Evolutionary conservation across 192 early-diverging fungal species (phyloP).

Genomic region (Backusella australiensis): DNA sequence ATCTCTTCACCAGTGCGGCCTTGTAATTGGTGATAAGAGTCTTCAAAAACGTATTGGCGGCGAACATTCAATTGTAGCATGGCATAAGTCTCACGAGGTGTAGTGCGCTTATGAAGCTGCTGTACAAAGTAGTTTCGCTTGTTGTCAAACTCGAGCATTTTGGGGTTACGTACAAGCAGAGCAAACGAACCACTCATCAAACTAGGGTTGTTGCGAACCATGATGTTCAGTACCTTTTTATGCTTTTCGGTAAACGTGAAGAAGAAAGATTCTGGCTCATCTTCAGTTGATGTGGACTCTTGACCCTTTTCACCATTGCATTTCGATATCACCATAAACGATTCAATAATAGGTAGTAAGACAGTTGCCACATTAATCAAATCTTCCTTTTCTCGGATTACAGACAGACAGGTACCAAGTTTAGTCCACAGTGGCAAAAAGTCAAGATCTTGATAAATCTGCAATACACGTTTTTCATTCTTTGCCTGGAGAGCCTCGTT

Average conservation of each 20-base stretch:
- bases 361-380: conserved; percentile 91
- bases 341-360: conserved; percentile 91
- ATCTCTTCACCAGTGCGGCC: conserved; percentile 90
- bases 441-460: conserved; percentile 48
- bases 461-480: conserved; percentile 48
- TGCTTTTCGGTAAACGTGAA: conserved; percentile 89
- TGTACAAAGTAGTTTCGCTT: conserved; percentile 97
- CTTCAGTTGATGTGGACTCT: neutral
- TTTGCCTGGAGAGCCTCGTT: conserved; percentile 16
- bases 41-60: conserved; percentile 92
- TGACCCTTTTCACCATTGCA: conserved; percentile 58
- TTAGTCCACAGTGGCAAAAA: conserved; percentile 75
- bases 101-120: conserved; percentile 85
- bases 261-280: conserved; percentile 63
- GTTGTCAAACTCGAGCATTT: conserved; percentile 98
- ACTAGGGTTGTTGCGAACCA: conserved; percentile 96
- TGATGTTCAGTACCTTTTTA: conserved; percentile 93
- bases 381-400: conserved; percentile 74
- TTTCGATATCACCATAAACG: conserved; percentile 97
- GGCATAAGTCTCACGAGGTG: conserved; percentile 59
- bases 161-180: conserved; percentile 93
- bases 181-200: conserved; percentile 97
- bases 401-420: conserved; percentile 68
- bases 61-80: conserved; percentile 87
- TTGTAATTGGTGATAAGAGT: conserved; percentile 93